phyloP scores from a whole-genome alignment of 106 monocot species.

The Dioscorea dumetorum region DNA sequence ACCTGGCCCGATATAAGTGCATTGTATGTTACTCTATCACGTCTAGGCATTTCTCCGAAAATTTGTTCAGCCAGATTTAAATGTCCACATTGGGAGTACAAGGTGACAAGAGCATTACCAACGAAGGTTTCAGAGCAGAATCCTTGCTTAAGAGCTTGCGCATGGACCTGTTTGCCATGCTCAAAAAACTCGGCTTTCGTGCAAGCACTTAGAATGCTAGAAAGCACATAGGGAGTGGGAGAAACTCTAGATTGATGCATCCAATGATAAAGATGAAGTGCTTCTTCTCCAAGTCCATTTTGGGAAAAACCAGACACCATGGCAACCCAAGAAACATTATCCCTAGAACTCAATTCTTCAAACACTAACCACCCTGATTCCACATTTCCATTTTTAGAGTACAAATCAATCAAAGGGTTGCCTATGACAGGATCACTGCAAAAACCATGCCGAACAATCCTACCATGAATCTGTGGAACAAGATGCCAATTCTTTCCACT shows the following conservation, averaged over 20 bases:
- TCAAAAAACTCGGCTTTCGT: conserved; percentile 37
- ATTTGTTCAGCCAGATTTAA: conserved; percentile 38
- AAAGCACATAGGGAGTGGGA: conserved; percentile 79
- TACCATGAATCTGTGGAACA: conserved; percentile 59
- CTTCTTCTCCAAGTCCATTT: conserved; percentile 58
- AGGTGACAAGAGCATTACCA: conserved; percentile 63
- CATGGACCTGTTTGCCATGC: conserved; percentile 54
- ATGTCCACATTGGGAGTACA: conserved; percentile 44
- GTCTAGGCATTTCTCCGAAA: conserved; percentile 39
- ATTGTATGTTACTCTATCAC: conserved; percentile 70
- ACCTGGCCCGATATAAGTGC: conserved; percentile 68
- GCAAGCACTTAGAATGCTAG: conserved; percentile 73
- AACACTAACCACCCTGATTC: conserved; percentile 47
- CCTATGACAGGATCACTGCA: conserved; percentile 28
- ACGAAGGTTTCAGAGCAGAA: conserved; percentile 58
- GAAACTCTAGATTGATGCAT: conserved; percentile 38
- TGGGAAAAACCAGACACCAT: conserved; percentile 77
- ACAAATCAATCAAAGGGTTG: conserved; percentile 79
- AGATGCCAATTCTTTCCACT: conserved; percentile 15
- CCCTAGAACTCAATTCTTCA: conserved; percentile 35
- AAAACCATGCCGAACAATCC: conserved; percentile 35
- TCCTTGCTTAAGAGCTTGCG: conserved; percentile 54
- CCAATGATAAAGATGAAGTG: conserved; percentile 35
- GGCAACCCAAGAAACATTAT: conserved; percentile 75
- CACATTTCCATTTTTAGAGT: conserved; percentile 40